These are phyloP conservation scores for Cylindrodendrum hubeiense DNA, from an alignment of 2,329 filamentous ascomycete species.

Conservation along the genomic window DNA sequence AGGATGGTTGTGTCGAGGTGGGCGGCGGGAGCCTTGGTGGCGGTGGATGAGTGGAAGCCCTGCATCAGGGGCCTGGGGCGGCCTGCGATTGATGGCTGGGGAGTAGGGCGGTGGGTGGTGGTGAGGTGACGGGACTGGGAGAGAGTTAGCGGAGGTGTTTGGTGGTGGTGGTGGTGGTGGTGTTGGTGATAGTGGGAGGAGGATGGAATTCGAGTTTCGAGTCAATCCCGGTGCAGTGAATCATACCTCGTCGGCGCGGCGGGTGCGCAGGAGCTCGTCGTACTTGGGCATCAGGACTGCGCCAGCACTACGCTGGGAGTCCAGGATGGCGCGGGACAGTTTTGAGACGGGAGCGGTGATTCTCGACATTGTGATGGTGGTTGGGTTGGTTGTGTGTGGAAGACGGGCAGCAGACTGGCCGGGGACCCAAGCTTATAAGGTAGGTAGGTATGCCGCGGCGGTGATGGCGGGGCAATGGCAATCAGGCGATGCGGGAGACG, in stretches of 20 bases:
- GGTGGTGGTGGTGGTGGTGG: no score
- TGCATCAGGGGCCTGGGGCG: constrained; percentile 72
- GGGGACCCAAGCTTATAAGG: background rate
- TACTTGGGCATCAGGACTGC: constrained; percentile 61
- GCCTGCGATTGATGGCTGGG: constrained; percentile 57
- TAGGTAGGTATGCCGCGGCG: background rate
- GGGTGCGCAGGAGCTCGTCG: constrained; percentile 58
- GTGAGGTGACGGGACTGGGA: constrained; percentile 56
- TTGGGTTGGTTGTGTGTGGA: constrained; percentile 15
- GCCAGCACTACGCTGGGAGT: constrained; percentile 56
- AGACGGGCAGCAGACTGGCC: background rate
- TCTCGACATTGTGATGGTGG: constrained; percentile 57
- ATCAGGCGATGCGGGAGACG: background rate
- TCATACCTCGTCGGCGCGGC: constrained; percentile 43
- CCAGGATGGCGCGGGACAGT: constrained; percentile 60
- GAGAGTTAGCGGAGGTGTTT: constrained; percentile 27
- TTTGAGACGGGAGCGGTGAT: constrained; percentile 63
- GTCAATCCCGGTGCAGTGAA: background rate
- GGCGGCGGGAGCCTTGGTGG: constrained; percentile 52
- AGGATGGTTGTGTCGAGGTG: constrained; percentile 67
- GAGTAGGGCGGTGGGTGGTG: constrained; percentile 62
- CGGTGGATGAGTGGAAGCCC: constrained; percentile 66
- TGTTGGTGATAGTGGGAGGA: background rate
- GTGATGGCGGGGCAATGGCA: background rate
- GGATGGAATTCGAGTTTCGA: background rate